A percentile compares a stretch with the other conserved stretches of the same genome.
These are phyloP conservation scores for Celoporthe dispersa DNA, from an alignment of 2,329 filamentous ascomycete species.

Conservation along the genomic window DNA sequence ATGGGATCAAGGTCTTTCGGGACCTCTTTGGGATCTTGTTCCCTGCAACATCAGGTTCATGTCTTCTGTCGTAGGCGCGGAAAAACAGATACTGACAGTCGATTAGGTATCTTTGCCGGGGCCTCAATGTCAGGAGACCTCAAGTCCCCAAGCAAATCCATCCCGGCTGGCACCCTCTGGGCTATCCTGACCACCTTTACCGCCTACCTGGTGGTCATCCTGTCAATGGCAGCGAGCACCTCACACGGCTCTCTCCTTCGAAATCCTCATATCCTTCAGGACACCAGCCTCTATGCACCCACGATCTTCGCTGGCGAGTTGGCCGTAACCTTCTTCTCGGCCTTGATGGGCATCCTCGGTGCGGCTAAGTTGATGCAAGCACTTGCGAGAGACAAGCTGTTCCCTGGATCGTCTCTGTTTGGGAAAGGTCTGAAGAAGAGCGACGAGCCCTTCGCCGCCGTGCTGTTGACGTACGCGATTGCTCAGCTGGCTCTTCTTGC, in stretches of 20 bases:
- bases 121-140: conserved; percentile 91
- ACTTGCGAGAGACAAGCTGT: conserved; percentile 75
- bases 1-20: conserved; percentile 72
- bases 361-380: conserved; percentile 85
- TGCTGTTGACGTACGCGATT: conserved; percentile 74
- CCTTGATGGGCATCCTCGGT: conserved; percentile 84
- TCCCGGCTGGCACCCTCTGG: conserved; percentile 81
- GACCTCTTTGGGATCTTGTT: conserved; percentile 87
- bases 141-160: conserved; percentile 80
- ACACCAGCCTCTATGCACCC: conserved; percentile 75
- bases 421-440: conserved; percentile 71
- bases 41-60: conserved; percentile 60
- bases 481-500: conserved; percentile 81
- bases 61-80: neutral
- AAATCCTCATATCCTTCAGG: conserved; percentile 79
- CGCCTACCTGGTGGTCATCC: conserved; percentile 75
- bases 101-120: conserved; percentile 65
- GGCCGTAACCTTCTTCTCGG: conserved; percentile 81
- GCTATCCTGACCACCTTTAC: conserved; percentile 77
- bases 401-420: conserved; percentile 77
- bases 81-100: conserved; percentile 57
- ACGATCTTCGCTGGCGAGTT: conserved; percentile 82
- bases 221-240: conserved; percentile 78
- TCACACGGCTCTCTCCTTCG: conserved; percentile 74
- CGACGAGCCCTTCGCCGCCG: conserved; percentile 78